phyloP scores from a whole-genome alignment of 2,329 filamentous ascomycete genomes.

The Venturia effusa region DNA sequence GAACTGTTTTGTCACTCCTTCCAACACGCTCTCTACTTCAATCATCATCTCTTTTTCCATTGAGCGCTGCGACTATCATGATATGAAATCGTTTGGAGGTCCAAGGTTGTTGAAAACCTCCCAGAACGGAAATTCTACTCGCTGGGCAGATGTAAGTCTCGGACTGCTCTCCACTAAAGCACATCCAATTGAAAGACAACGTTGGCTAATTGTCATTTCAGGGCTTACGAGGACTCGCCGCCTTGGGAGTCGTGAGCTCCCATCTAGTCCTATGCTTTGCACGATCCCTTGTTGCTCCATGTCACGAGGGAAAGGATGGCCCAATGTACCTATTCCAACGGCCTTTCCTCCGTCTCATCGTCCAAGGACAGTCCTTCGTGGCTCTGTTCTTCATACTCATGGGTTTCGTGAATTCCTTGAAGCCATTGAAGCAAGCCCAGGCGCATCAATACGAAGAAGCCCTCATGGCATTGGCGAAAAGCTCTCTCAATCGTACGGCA shows the following conservation, averaged over 20 bases:
- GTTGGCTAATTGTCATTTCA: not conserved
- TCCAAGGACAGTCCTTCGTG: slow-evolving; percentile 17
- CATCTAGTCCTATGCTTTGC: slow-evolving; percentile 10
- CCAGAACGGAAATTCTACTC: slow-evolving; percentile 2
- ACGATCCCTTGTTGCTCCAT: not conserved
- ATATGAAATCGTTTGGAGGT: not conserved
- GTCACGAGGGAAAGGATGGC: slow-evolving; percentile 13
- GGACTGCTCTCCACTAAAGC: not conserved
- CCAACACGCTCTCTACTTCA: not conserved
- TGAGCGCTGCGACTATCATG: not conserved
- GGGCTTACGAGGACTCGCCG: slow-evolving; percentile 11
- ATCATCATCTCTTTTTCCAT: not conserved
- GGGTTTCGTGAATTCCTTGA: slow-evolving; percentile 22
- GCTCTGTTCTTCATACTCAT: slow-evolving; percentile 23
- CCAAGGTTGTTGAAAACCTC: not conserved
- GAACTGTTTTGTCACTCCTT: not conserved
- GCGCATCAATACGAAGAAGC: slow-evolving; percentile 16
- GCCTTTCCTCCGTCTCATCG: slow-evolving; percentile 19
- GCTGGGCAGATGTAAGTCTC: slow-evolving; percentile 6
- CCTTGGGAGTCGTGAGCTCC: slow-evolving; percentile 9
- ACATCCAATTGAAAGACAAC: not conserved
- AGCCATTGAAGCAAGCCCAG: slow-evolving; percentile 18
- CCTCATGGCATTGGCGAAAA: slow-evolving; percentile 17
- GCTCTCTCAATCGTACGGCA: slow-evolving; percentile 17
- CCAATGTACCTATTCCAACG: slow-evolving; percentile 17